Conservation (phyloP, 768 basidiomycete species). For the Multifurca ochricompacta region DNA sequence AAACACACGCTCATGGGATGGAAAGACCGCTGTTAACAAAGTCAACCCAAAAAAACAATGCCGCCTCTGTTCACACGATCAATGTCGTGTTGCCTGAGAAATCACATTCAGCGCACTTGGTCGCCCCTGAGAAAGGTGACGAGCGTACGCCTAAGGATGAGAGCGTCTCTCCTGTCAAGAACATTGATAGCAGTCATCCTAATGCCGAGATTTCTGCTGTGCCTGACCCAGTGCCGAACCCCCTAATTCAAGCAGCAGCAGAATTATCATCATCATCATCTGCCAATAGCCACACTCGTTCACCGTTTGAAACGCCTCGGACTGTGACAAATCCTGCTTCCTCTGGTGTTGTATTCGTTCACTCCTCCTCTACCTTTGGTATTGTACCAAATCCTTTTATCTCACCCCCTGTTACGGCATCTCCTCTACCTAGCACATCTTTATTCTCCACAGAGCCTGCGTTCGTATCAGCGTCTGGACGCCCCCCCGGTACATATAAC, state of each 20-base stretch:
- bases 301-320: slow-evolving; percentile 20
- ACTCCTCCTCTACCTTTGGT: not conserved
- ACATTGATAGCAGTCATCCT: slow-evolving; percentile 14
- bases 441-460: not conserved
- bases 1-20: not conserved
- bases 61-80: slow-evolving; percentile 6
- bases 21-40: not conserved
- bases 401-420: not conserved
- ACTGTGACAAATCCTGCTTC: slow-evolving; percentile 7
- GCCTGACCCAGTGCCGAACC: slow-evolving; percentile 45
- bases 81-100: slow-evolving; percentile 14
- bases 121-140: not conserved
- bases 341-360: not conserved
- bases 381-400: not conserved
- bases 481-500: slow-evolving; percentile 9
- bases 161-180: slow-evolving; percentile 7
- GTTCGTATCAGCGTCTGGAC: slow-evolving; percentile 13
- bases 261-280: no score
- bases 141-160: not conserved
- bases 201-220: slow-evolving; percentile 33
- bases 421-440: not conserved
- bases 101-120: not conserved
- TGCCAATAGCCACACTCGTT: slow-evolving; percentile 23
- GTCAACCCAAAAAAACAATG: slow-evolving; percentile 2
- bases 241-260: slow-evolving; percentile 20